Conservation (phyloP, 345 rosid species). For the Sisymbrium irio region DNA sequence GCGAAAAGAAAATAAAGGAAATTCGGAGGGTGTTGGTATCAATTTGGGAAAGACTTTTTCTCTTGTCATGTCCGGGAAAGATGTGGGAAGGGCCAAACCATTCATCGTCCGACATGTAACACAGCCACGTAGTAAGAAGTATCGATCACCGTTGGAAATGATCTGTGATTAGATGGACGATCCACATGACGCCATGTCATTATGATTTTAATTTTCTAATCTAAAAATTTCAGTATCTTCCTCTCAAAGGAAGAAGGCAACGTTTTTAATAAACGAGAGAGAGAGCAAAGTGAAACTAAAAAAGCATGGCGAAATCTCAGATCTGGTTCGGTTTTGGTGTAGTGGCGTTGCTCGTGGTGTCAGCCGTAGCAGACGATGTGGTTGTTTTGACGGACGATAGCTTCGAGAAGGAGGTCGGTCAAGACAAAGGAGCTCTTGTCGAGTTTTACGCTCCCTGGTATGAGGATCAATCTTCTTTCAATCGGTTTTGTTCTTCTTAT, state of each 20-base stretch:
- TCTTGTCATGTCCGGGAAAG: conserved; percentile 17
- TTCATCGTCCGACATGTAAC: conserved; percentile 30
- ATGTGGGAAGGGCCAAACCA: conserved; percentile 27
- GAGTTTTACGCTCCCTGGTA: conserved; percentile 99
- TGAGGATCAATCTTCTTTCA: background rate
- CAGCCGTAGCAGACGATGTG: conserved; percentile 80
- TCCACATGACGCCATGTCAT: conserved; percentile 24
- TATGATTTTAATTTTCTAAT: background rate
- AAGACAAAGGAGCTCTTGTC: conserved; percentile 86
- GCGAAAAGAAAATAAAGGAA: background rate
- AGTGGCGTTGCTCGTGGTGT: conserved; percentile 47
- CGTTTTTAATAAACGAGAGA: background rate
- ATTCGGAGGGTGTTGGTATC: background rate
- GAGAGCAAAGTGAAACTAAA: conserved; percentile 8
- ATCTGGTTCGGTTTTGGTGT: conserved; percentile 59
- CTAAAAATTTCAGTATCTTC: background rate
- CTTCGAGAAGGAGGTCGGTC: conserved; percentile 95
- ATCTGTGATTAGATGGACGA: background rate
- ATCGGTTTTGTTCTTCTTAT: background rate
- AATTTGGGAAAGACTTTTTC: conserved; percentile 16
- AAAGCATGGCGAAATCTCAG: conserved; percentile 55
- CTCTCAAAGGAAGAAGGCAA: conserved; percentile 15
- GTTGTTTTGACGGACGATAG: conserved; percentile 80
- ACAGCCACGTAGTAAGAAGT: conserved; percentile 25
- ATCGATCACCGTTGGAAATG: conserved; percentile 14